Evolutionary conservation across 441 rosid genomes (phyloP).

Genomic region (Gossypium gossypioides): DNA sequence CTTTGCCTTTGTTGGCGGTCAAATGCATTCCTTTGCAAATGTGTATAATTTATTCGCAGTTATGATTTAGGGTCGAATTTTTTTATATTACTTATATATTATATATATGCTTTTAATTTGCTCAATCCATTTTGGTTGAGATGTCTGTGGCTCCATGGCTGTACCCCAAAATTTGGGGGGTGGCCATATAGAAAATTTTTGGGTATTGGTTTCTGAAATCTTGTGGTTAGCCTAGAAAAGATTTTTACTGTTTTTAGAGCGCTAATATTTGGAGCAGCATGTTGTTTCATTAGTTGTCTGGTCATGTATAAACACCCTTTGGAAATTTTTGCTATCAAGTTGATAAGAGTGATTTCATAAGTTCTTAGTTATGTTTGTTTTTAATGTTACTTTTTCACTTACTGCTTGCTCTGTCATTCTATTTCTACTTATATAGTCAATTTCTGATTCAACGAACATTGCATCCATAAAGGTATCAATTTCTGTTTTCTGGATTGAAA

Average conservation of each 20-base stretch:
- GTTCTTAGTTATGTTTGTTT: neutral
- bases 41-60: constrained; percentile 38
- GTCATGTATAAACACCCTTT: constrained; percentile 38
- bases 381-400: neutral
- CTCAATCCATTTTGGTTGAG: constrained; percentile 19
- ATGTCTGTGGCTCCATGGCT: constrained; percentile 22
- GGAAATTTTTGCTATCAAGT: constrained; percentile 39
- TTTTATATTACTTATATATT: neutral
- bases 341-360: neutral
- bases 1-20: constrained; percentile 15
- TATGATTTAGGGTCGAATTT: constrained; percentile 17
- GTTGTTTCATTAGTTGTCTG: constrained; percentile 27
- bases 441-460: neutral
- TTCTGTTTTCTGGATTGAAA: too few species aligned
- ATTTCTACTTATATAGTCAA: neutral
- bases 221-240: constrained; percentile 19
- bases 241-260: constrained; percentile 10
- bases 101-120: neutral
- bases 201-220: constrained; percentile 11
- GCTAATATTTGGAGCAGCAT: constrained; percentile 18
- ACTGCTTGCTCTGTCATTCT: neutral
- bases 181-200: neutral
- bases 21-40: constrained; percentile 39
- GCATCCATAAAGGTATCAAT: too few species aligned
- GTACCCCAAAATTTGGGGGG: constrained; percentile 4